A percentile compares a stretch with the other conserved stretches of the same genome.
Evolutionary conservation across 2,329 filamentous ascomycete species (phyloP).

Genomic region (Fusarium napiforme): DNA sequence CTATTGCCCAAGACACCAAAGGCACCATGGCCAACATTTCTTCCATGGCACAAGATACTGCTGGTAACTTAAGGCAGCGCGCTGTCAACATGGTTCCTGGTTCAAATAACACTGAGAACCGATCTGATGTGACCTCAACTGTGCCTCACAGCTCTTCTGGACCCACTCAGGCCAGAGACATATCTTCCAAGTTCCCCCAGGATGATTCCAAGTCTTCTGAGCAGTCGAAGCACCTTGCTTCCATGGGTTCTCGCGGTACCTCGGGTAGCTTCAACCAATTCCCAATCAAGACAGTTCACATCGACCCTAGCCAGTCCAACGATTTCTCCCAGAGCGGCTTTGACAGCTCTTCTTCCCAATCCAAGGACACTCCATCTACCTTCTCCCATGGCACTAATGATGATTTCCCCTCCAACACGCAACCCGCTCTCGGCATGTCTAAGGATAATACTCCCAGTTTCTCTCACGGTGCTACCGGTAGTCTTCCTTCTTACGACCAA

Average conservation of each 20-base stretch:
- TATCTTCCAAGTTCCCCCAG: slow-evolving; percentile 5
- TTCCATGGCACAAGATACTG: slow-evolving; percentile 25
- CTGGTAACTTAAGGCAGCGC: slow-evolving; percentile 5
- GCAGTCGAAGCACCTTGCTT: background rate
- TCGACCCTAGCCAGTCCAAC: background rate
- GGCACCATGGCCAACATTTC: slow-evolving; percentile 17
- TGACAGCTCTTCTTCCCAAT: background rate
- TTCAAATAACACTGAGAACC: background rate
- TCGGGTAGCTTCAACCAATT: background rate
- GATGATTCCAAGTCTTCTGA: background rate
- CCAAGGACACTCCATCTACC: background rate
- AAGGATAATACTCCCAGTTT: background rate
- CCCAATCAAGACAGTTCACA: background rate
- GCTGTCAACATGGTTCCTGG: slow-evolving; percentile 19
- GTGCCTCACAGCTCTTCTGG: background rate
- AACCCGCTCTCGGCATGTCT: background rate
- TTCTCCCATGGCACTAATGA: background rate
- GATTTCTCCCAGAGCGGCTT: background rate
- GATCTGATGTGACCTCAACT: background rate
- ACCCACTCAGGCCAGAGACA: slow-evolving; percentile 10
- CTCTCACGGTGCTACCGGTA: too few relatives aligned
- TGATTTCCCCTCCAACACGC: background rate
- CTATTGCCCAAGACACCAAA: slow-evolving; percentile 23
- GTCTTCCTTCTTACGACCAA: too few relatives aligned
- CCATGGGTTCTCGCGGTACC: background rate